phyloP scores from a whole-genome alignment of 768 basidiomycete genomes.

The Suillus subaureus region DNA sequence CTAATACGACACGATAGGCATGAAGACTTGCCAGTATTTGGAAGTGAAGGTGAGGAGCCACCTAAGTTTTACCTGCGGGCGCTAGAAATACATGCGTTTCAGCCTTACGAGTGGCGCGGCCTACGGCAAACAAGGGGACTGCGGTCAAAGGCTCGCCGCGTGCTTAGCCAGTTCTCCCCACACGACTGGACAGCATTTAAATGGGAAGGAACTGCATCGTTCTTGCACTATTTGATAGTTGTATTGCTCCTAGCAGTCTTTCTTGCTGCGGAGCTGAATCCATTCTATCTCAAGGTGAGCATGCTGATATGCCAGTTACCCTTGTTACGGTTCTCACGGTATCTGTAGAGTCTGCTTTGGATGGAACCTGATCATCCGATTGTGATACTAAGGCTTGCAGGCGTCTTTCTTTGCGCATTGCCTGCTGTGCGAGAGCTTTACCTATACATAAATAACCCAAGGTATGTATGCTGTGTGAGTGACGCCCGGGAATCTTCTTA shows the following conservation, averaged over 20 bases:
- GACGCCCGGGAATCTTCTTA: slow-evolving; percentile 7
- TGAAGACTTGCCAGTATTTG: slow-evolving; percentile 86
- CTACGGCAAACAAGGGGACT: slow-evolving; percentile 76
- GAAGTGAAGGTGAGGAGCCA: slow-evolving; percentile 74
- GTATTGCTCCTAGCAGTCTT: slow-evolving; percentile 77
- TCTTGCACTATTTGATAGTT: slow-evolving; percentile 74
- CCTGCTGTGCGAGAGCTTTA: slow-evolving; percentile 84
- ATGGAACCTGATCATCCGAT: slow-evolving; percentile 92
- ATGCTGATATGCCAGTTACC: slow-evolving; percentile 9
- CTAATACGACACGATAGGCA: slow-evolving; percentile 49
- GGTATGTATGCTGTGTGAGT: slow-evolving; percentile 45
- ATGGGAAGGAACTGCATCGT: slow-evolving; percentile 81
- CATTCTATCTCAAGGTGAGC: slow-evolving; percentile 83
- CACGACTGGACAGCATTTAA: slow-evolving; percentile 88
- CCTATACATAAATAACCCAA: slow-evolving; percentile 81
- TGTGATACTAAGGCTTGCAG: slow-evolving; percentile 68
- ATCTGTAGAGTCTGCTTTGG: slow-evolving; percentile 63
- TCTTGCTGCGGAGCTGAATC: slow-evolving; percentile 82
- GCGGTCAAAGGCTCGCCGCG: slow-evolving; percentile 76
- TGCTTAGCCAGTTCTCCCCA: slow-evolving; percentile 83
- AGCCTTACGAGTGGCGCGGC: slow-evolving; percentile 89
- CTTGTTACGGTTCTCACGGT: slow-evolving; percentile 22
- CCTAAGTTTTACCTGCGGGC: not conserved
- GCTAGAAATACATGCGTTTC: slow-evolving; percentile 12
- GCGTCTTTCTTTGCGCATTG: slow-evolving; percentile 83